phyloP scores from a whole-genome alignment of 2,329 filamentous ascomycete genomes.

The Hypoxylon sp. region DNA sequence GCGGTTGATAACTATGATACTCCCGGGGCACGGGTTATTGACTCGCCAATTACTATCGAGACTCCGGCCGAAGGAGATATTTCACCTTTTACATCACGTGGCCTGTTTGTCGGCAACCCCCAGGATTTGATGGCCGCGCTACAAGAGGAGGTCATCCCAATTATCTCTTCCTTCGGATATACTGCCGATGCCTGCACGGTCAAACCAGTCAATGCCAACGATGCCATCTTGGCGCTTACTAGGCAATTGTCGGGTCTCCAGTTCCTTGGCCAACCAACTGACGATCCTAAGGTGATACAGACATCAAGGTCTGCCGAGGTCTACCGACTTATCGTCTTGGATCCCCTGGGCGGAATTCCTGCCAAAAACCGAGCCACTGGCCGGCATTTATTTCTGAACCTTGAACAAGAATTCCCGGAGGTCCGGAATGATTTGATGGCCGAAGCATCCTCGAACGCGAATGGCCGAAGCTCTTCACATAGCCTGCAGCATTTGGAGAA shows the following conservation, averaged over 20 bases:
- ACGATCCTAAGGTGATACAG: constrained; percentile 56
- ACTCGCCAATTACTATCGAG: constrained; percentile 66
- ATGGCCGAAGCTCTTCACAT: constrained; percentile 50
- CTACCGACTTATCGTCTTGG: constrained; percentile 90
- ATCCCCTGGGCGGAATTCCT: constrained; percentile 88
- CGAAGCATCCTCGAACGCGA: constrained; percentile 18
- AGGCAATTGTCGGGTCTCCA: constrained; percentile 80
- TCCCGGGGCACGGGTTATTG: constrained; percentile 77
- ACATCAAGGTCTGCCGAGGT: constrained; percentile 63
- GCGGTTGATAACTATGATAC: constrained; percentile 80
- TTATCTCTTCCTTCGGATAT: constrained; percentile 71
- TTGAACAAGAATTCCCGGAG: constrained; percentile 87
- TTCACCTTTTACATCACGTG: constrained; percentile 56
- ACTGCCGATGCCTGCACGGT: constrained; percentile 59
- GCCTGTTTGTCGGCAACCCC: constrained; percentile 61
- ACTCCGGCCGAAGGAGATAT: constrained; percentile 38
- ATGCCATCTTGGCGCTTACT: constrained; percentile 82
- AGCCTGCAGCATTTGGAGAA: constrained; percentile 71
- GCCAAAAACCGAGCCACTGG: constrained; percentile 72
- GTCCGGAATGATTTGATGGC: constrained; percentile 74
- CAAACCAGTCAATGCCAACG: constrained; percentile 63
- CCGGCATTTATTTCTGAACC: constrained; percentile 89
- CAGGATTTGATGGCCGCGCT: constrained; percentile 76
- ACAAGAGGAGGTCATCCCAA: constrained; percentile 76
- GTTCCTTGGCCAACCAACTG: constrained; percentile 58